Evolutionary conservation across 495 filamentous ascomycete species (phyloP).

Genomic region (Pseudoneurospora amorphoporcata): DNA sequence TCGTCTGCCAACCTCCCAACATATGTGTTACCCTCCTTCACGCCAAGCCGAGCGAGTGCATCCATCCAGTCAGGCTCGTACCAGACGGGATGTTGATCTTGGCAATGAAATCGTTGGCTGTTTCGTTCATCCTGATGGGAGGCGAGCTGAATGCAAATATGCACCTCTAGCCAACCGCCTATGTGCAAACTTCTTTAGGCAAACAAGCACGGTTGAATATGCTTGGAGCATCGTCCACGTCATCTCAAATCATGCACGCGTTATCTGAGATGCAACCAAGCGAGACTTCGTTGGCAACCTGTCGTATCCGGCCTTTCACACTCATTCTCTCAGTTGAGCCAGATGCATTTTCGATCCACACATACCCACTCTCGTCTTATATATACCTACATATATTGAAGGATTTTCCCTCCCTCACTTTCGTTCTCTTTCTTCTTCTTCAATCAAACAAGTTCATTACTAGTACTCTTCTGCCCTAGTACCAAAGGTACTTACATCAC

Average conservation of each 20-base stretch:
- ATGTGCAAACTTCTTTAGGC: background rate
- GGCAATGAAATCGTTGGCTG: background rate
- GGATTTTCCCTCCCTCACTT: background rate
- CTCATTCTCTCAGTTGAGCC: background rate
- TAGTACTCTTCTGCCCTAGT: background rate
- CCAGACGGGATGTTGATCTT: background rate
- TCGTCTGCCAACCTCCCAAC: background rate
- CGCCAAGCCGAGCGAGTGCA: background rate
- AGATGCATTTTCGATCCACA: background rate
- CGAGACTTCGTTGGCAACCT: no score
- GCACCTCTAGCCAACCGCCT: background rate
- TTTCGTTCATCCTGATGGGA: background rate
- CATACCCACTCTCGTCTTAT: background rate
- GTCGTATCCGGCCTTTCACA: no score
- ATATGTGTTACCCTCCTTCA: background rate
- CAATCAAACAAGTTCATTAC: background rate
- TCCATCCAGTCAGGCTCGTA: background rate
- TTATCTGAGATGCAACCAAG: background rate
- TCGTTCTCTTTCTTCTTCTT: background rate
- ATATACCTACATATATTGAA: background rate
- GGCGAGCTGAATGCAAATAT: background rate
- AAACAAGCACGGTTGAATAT: background rate
- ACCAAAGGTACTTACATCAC: background rate
- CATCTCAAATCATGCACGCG: background rate
- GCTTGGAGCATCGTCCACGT: background rate